Base-by-base conservation (phyloP, 805 yeast species). In the Candida silvatica region DNA sequence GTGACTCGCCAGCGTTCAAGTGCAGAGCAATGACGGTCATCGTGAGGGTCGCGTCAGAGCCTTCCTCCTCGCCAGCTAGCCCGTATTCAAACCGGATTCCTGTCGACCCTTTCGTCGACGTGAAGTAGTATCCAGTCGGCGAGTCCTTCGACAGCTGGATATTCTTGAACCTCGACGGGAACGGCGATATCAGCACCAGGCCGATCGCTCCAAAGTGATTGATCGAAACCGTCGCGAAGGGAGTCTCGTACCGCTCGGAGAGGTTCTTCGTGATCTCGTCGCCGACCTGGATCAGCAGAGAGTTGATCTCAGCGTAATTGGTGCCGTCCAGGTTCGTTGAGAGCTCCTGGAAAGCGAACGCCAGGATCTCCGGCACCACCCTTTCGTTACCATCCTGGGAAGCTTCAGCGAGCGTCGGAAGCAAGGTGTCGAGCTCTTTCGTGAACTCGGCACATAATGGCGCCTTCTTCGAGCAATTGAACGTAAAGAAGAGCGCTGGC, bases 1-100 rank as follows among this genome's bases (percentile, higher is more conserved):
- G 54, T 3, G 94, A 94, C 52, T 85, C 95, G 45, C 74, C 71
- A 0, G 97, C 97, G 22, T 77, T 69, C 33, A 88, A 56, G 61
- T 88, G 97, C 3, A 79, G 71, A 27, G 67, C 60, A 3, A 80
- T 77, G 59, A 86, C 74, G 0, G 92, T 78, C 39, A 76, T 60
- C 29, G 62, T 69, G 1, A 54, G 56, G 3, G 35, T 27, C 4
- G 42, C 40, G 7, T 39, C 35, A 32, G 41, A 40, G 11, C 41
- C 34, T 5, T 45, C 42, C 2, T 42, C 43, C 4, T 48, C 47
- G n/a, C n/a, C n/a, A n/a, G n/a, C n/a, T n/a, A n/a, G n/a, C n/a
- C n/a, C n/a, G 36, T 61, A 62, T 1, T 42, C 42, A n/a, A 82
- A 46, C 29, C 88, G 59, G 2, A 80, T 33, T 0, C 80, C 84